A percentile compares a stretch with the other conserved stretches of the same genome.
Evolutionary conservation across 2,329 filamentous ascomycete genomes (phyloP).

Genomic region (Penicillium sp.): DNA sequence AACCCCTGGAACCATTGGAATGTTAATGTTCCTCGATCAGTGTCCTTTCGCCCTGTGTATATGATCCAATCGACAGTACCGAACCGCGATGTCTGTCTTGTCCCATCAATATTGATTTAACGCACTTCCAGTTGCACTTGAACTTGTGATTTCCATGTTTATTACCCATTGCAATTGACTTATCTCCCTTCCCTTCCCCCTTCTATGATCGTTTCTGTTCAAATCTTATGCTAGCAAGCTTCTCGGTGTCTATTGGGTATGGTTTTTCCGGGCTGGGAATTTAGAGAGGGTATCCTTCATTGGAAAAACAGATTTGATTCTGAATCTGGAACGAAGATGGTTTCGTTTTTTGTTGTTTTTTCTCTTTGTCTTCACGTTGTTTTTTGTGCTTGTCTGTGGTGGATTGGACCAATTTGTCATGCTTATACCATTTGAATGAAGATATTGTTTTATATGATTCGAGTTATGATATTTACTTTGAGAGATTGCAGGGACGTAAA

Average conservation of each 20-base stretch:
- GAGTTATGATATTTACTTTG: background rate
- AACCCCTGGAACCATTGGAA: no score
- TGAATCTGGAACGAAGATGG: conserved; percentile 21
- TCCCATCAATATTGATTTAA: conserved; percentile 7
- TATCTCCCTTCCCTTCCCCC: no score
- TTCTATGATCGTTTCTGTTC: background rate
- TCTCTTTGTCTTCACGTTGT: conserved; percentile 8
- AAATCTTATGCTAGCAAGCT: background rate
- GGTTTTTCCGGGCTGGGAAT: conserved; percentile 30
- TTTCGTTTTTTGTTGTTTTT: conserved; percentile 12
- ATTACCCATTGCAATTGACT: no score
- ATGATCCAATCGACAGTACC: conserved; percentile 5
- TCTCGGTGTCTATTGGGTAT: conserved; percentile 25
- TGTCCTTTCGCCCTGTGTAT: conserved; percentile 5
- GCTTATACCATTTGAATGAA: conserved; percentile 21
- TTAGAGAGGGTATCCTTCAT: conserved; percentile 40
- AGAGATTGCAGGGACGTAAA: no score
- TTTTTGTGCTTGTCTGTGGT: conserved; percentile 5
- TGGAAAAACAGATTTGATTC: conserved; percentile 36
- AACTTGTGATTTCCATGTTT: no score
- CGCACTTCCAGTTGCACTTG: no score
- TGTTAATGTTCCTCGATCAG: background rate
- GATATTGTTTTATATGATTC: conserved; percentile 11
- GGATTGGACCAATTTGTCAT: conserved; percentile 23
- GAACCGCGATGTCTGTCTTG: background rate